These are phyloP conservation scores for Thielaviopsis ethacetica DNA, from an alignment of 2,329 filamentous ascomycete species.

Conservation along the genomic window DNA sequence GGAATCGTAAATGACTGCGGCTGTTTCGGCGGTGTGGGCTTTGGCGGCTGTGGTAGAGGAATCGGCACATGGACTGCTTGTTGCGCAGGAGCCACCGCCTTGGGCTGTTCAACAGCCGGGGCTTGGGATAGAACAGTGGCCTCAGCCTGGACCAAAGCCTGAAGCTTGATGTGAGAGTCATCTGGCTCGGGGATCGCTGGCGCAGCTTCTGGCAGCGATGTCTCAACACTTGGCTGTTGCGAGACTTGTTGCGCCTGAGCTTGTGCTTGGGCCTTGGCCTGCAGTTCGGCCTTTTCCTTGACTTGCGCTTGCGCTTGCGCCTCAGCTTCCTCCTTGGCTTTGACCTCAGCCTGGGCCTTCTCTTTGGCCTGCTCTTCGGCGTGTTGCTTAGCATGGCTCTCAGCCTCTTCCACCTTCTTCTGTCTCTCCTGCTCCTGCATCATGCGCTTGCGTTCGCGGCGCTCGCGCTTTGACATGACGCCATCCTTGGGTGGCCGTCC, in stretches of 20 bases:
- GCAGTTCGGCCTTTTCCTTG: background rate
- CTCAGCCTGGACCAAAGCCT: slow-evolving; percentile 7
- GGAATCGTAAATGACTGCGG: slow-evolving; percentile 8
- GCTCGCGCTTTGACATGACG: slow-evolving; percentile 65
- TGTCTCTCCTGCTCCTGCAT: slow-evolving; percentile 24
- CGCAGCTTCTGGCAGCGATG: background rate
- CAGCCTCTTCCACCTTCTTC: background rate
- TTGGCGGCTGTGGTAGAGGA: background rate
- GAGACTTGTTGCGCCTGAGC: background rate
- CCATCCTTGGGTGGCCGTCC: slow-evolving; percentile 73
- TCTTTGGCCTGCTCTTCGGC: background rate
- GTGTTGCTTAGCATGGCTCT: background rate
- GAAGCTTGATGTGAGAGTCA: slow-evolving; percentile 3
- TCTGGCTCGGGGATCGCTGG: slow-evolving; percentile 2
- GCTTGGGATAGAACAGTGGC: background rate
- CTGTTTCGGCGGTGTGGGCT: background rate
- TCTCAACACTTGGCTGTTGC: background rate
- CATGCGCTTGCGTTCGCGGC: slow-evolving; percentile 43
- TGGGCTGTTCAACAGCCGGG: background rate
- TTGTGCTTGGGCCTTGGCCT: background rate
- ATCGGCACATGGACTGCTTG: background rate
- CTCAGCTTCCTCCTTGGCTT: background rate
- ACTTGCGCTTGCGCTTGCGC: background rate
- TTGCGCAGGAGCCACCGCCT: background rate
- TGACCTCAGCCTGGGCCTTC: background rate